Evolutionary conservation across 805 yeast genomes (phyloP), one percentile per base, ranked within the genome.

Genomic region (Tetrapisispora pingtungensis): DNA sequence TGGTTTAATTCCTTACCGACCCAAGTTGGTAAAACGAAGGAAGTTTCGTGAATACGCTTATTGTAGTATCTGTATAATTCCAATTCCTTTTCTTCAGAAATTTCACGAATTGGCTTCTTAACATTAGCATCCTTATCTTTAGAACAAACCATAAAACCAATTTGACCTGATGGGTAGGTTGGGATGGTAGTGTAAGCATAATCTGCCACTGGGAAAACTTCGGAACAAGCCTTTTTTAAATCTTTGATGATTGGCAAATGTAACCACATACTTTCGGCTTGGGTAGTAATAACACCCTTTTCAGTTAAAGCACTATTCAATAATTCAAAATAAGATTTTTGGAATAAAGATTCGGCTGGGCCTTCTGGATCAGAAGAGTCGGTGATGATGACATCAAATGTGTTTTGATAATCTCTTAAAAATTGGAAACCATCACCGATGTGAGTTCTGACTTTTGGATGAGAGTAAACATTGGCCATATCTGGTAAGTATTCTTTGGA

Each of bases 351-450:
- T 66, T 82, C 96, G 41, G 97, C 97, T 30, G 98, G 97, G 45
- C 97, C 98, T 67, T 90, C 97, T 41, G 97, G 97, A 67, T 90
- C 97, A 30, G 96, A 86, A 27, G 97, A 88, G 65, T 90, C 98
- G 42, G 97, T 90, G 66, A 90, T 84, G 66, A 90, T 90, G 40
- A 89, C 97, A 63, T 90, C 98, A 57, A 85, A 90, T 46, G 85
- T 77, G 71, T 85, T 83, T 65, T 80, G 79, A 72, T 83, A 77
- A 58, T 84, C 84, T 48, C 81, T 81, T 64, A 90, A 75, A 69
- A 85, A 90, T 72, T 90, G 88, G 75, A 90, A 90, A n/a, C 98
- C 98, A 64, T 90, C 98, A 52, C 95, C 96, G 59, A 90, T 83
- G 67, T 83, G 87, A 45, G 88, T 87, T 65, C 76, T 81, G 56